Base-by-base conservation (phyloP, 2,329 filamentous ascomycete genomes). In the Scedosporium boydii region DNA sequence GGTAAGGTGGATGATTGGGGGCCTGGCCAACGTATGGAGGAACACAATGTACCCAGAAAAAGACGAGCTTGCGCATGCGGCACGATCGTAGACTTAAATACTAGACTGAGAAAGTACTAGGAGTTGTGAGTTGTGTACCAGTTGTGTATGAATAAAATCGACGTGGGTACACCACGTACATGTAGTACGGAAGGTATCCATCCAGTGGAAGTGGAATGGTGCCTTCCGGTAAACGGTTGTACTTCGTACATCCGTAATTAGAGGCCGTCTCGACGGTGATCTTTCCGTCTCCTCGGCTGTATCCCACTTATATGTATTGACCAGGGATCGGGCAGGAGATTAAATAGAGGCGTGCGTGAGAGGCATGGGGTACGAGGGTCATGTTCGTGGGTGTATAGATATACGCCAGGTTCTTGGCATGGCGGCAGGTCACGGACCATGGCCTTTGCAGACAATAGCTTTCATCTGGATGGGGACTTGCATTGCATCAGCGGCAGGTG, bases 261-360 rank as follows among this genome's bases (percentile, higher is more conserved):
- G 18, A 55, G 44, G 12, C 18, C 23, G 51, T 55, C 51, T 23
- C 23, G 51, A 55, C 51, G 53, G 53, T 51, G 48, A 21, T 62
- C 34, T 34, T 58, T 62, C 53, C 53, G 60, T 62, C 60, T 58
- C 53, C 51, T 62, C 60, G 60, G 60, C 53, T 62, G 60, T 44
- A 62, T 42, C 29, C 48, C 53, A 23, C 59, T 53, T 41, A 41
- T 16, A 41, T 58, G 21, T 18, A 38, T n/a, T 27, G 14, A 56
- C 34, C 34, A 58, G 56, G 56, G 56, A 41, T 58, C 56, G 34
- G 23, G 27, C 27, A 59, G 18, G 38, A 42, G 34, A 42, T 59
- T 59, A 34, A 55, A 48, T 48, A 46, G 27, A 48, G 44, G 44
- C 18, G 38, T 38, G n/a, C 10, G 41, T 27, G 29, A 16, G 38